A percentile compares a stretch with the other conserved stretches of the same genome.
These are phyloP conservation scores for Acrocalymma vagum DNA, from an alignment of 2,329 filamentous ascomycete genomes.

Conservation along the genomic window DNA sequence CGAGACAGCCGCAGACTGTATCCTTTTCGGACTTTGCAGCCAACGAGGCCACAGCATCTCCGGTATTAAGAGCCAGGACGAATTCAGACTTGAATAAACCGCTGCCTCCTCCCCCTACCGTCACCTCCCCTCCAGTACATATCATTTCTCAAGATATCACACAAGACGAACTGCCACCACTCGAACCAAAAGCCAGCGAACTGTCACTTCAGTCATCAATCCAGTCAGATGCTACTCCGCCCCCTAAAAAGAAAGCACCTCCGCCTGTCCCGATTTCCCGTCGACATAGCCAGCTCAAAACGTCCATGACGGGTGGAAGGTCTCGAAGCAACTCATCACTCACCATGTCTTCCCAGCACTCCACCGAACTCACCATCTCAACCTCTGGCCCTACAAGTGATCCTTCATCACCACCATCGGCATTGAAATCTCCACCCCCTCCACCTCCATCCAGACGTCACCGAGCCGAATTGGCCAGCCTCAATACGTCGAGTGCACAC, in stretches of 20 bases:
- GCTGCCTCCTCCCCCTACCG: slow-evolving; percentile 62
- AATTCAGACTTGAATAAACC: slow-evolving; percentile 69
- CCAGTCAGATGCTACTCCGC: too few species aligned
- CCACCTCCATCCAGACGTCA: slow-evolving; percentile 45
- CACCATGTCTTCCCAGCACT: slow-evolving; percentile 46
- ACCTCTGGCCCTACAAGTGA: slow-evolving; percentile 23
- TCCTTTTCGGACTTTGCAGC: slow-evolving; percentile 43
- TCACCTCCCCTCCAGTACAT: slow-evolving; percentile 25
- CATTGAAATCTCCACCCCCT: slow-evolving; percentile 37
- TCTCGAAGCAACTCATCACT: slow-evolving; percentile 47
- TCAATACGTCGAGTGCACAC: slow-evolving; percentile 33
- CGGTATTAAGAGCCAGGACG: slow-evolving; percentile 32
- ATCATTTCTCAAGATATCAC: slow-evolving; percentile 31
- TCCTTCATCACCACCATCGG: slow-evolving; percentile 22
- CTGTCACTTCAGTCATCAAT: slow-evolving; percentile 20
- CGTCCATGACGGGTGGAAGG: slow-evolving; percentile 31
- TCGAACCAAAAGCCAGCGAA: slow-evolving; percentile 20
- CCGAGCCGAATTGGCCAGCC: slow-evolving; percentile 33
- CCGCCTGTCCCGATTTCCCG: slow-evolving; percentile 45
- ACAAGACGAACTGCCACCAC: slow-evolving; percentile 19
- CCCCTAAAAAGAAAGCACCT: slow-evolving; percentile 43
- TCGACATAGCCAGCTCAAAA: slow-evolving; percentile 46
- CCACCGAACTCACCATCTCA: slow-evolving; percentile 30
- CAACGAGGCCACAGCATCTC: slow-evolving; percentile 28
- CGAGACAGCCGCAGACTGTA: slow-evolving; percentile 50